Evolutionary conservation across 2,329 filamentous ascomycete genomes (phyloP).

Genomic region (Beauveria bassiana): DNA sequence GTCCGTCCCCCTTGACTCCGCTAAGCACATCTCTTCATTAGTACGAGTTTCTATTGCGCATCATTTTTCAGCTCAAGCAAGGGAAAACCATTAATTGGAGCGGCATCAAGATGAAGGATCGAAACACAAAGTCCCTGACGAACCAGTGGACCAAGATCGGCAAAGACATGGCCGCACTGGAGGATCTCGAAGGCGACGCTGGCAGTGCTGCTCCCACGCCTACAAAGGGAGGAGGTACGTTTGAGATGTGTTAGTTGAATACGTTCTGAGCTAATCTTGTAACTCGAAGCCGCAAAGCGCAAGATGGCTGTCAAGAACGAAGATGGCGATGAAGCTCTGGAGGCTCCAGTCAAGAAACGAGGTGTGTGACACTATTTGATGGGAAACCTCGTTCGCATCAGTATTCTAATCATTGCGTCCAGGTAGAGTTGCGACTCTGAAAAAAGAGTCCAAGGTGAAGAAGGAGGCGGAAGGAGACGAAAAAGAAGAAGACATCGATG

Average conservation of each 20-base stretch:
- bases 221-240: conserved; percentile 16
- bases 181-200: conserved; percentile 16
- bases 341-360: conserved; percentile 7
- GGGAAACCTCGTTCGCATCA: too few relatives aligned
- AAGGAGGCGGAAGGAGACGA: background rate
- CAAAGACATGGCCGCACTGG: conserved; percentile 28
- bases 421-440: background rate
- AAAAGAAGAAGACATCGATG: background rate
- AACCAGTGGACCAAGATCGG: conserved; percentile 30
- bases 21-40: conserved; percentile 11
- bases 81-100: conserved; percentile 29
- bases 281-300: conserved; percentile 11
- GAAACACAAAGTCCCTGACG: conserved; percentile 30
- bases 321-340: background rate
- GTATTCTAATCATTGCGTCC: background rate
- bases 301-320: conserved; percentile 14
- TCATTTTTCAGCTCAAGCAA: conserved; percentile 26
- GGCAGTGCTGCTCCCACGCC: conserved; percentile 3
- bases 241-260: background rate
- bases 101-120: conserved; percentile 27
- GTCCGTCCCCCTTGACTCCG: background rate
- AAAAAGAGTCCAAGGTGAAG: background rate
- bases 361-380: background rate
- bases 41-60: conserved; percentile 29
- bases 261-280: background rate